phyloP scores from a whole-genome alignment of 2,329 filamentous ascomycete genomes.

The Aspergillus fumigatus region DNA sequence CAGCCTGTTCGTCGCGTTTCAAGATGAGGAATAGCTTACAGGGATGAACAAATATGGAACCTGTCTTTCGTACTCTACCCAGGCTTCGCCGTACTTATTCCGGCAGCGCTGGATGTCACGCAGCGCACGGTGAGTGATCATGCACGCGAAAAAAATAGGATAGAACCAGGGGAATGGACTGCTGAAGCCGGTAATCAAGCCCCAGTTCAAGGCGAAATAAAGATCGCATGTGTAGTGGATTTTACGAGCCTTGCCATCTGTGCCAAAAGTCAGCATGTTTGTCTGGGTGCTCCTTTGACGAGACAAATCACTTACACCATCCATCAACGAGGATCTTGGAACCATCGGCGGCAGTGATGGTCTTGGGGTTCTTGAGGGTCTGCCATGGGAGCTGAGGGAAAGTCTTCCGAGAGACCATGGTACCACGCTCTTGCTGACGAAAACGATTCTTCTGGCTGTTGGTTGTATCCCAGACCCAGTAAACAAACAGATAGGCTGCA shows the following conservation, averaged over 20 bases:
- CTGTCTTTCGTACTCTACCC: constrained; percentile 72
- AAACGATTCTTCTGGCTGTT: constrained; percentile 95
- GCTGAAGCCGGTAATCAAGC: constrained; percentile 72
- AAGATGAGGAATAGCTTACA: constrained; percentile 33
- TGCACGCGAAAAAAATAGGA: constrained; percentile 70
- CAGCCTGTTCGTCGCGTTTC: neutral
- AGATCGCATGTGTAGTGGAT: constrained; percentile 77
- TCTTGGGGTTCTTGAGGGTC: constrained; percentile 72
- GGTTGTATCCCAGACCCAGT: constrained; percentile 88
- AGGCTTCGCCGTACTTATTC: constrained; percentile 75
- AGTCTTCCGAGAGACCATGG: constrained; percentile 63
- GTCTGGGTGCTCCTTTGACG: neutral
- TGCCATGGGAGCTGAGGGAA: constrained; percentile 93
- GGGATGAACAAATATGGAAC: constrained; percentile 86
- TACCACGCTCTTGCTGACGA: constrained; percentile 72
- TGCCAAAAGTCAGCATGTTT: constrained; percentile 14
- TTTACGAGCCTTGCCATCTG: constrained; percentile 69
- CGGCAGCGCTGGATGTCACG: constrained; percentile 73
- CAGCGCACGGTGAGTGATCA: constrained; percentile 74
- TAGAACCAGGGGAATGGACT: constrained; percentile 90
- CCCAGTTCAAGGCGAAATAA: constrained; percentile 74
- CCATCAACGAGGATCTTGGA: constrained; percentile 78
- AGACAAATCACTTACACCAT: constrained; percentile 58
- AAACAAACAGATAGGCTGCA: constrained; percentile 70
- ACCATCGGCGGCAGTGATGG: constrained; percentile 66